phyloP scores from a whole-genome alignment of 768 basidiomycete species.

The Psilocybe tampanensis region DNA sequence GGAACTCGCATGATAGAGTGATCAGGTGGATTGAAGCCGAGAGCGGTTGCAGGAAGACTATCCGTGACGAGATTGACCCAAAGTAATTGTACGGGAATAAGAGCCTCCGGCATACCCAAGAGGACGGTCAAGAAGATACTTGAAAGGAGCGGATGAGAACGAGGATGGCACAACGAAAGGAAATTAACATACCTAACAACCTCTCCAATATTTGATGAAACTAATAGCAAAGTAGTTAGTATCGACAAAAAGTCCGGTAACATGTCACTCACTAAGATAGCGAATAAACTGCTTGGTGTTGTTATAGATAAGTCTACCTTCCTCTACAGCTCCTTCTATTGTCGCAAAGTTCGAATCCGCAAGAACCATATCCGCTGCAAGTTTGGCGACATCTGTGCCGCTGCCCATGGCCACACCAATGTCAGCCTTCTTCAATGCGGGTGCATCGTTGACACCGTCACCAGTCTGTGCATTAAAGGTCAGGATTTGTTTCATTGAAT shows the following conservation, averaged over 20 bases:
- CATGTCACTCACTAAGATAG: slow-evolving; percentile 76
- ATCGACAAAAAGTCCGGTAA: background rate
- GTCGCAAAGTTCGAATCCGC: slow-evolving; percentile 98
- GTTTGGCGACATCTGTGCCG: slow-evolving; percentile 97
- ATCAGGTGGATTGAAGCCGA: slow-evolving; percentile 97
- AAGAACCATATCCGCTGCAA: slow-evolving; percentile 98
- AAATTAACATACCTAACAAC: slow-evolving; percentile 64
- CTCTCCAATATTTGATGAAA: slow-evolving; percentile 97
- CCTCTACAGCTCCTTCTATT: slow-evolving; percentile 95
- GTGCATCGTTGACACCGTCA: slow-evolving; percentile 98
- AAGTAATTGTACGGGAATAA: slow-evolving; percentile 96
- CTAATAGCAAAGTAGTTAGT: slow-evolving; percentile 33
- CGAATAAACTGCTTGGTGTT: slow-evolving; percentile 99
- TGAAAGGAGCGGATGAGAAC: slow-evolving; percentile 19
- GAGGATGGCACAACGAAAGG: background rate
- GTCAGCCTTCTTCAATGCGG: slow-evolving; percentile 94
- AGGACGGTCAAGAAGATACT: slow-evolving; percentile 97
- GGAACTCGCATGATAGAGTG: slow-evolving; percentile 97
- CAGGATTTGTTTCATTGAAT: background rate
- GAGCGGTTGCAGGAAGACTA: slow-evolving; percentile 93
- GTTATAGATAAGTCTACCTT: slow-evolving; percentile 97
- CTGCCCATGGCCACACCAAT: slow-evolving; percentile 99
- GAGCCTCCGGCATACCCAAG: slow-evolving; percentile 98
- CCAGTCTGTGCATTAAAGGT: slow-evolving; percentile 60
- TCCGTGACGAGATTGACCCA: slow-evolving; percentile 99